Conservation (phyloP, 2,329 filamentous ascomycete species). For the Exophiala sp. region DNA sequence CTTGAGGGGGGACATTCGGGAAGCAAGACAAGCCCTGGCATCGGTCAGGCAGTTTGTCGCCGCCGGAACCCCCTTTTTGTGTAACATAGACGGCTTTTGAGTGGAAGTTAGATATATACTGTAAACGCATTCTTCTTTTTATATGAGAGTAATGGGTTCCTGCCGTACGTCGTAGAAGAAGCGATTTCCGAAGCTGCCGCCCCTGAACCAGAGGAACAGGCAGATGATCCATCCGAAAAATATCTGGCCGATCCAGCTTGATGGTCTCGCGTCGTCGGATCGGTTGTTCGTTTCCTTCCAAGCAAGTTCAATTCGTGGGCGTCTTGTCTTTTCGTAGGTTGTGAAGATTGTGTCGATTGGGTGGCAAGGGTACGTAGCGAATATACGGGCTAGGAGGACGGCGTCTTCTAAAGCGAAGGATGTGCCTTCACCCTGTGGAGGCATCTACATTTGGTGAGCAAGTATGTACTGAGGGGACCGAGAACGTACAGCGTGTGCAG, state of each 20-base stretch:
- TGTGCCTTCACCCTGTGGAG: conserved; percentile 16
- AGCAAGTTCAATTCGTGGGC: conserved; percentile 30
- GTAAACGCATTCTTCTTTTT: too few relatives aligned
- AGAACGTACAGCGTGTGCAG: conserved; percentile 9
- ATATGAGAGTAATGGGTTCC: too few relatives aligned
- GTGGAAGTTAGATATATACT: not conserved
- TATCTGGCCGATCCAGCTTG: too few relatives aligned
- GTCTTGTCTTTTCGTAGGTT: conserved; percentile 32
- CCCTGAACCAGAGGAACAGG: too few relatives aligned
- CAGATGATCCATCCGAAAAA: too few relatives aligned
- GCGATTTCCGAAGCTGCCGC: too few relatives aligned
- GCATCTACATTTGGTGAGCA: not conserved
- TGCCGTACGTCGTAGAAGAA: too few relatives aligned
- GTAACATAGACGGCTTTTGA: conserved; percentile 14
- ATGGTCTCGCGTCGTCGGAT: too few relatives aligned
- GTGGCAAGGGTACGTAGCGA: not conserved
- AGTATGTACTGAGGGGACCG: too few relatives aligned
- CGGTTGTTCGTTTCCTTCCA: too few relatives aligned
- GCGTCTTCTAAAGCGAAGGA: conserved; percentile 20
- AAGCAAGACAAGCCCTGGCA: not conserved
- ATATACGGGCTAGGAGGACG: conserved; percentile 5
- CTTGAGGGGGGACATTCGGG: not conserved
- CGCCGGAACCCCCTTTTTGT: conserved; percentile 4
- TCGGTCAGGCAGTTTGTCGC: not conserved
- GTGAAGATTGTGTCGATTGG: conserved; percentile 25